Base-by-base conservation (phyloP, 768 basidiomycete genomes). In the Termitomyces sp. region DNA sequence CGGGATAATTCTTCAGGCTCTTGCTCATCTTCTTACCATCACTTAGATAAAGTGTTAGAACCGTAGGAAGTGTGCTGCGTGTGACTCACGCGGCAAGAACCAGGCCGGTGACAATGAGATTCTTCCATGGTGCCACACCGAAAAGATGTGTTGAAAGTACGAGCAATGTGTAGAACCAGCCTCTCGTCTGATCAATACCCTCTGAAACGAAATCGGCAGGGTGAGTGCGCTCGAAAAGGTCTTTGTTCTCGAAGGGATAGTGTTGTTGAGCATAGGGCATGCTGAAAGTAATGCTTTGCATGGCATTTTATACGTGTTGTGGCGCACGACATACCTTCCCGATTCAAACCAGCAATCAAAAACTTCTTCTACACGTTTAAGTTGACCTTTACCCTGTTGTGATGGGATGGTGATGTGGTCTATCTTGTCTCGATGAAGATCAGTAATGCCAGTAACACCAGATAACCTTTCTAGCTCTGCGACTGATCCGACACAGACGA, bases 291-390 rank as follows among this genome's bases (percentile, higher is more conserved):
- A 39, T 16, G n/a, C 28, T 28, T 50, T 41, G 42, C 28, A 39
- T 41, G 1, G 41, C 6, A 15, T 41, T 29, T 6, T 39, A 28
- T 44, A n/a, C 28, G 39, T n/a, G 8, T 16, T 49, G 37, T 47
- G 28, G 26, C 37, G 56, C 18, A 49, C 36, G 53, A 64, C 83
- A 60, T 62, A 94, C 94, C 91, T 94, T 75, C 97, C 97, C 4
- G 96, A 98, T 75, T 99, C 97, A 68, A 99, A 99, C 97, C 97
- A 99, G 68, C 97, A 99, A 69, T 99, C 97, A 68, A 99, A 98
- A 37, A 99, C 94, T 71, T 98, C 97, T 59, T 97, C 92, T n/a
- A 98, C 81, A 50, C 97, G 87, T 72, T 82, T 91, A 24, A 99
- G 75, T 12, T 73, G 72, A 16, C 96, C 96, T 65, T 92, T 95